Evolutionary conservation across 2,329 filamentous ascomycete species (phyloP).

Genomic region (Basipetospora chlamydospora): DNA sequence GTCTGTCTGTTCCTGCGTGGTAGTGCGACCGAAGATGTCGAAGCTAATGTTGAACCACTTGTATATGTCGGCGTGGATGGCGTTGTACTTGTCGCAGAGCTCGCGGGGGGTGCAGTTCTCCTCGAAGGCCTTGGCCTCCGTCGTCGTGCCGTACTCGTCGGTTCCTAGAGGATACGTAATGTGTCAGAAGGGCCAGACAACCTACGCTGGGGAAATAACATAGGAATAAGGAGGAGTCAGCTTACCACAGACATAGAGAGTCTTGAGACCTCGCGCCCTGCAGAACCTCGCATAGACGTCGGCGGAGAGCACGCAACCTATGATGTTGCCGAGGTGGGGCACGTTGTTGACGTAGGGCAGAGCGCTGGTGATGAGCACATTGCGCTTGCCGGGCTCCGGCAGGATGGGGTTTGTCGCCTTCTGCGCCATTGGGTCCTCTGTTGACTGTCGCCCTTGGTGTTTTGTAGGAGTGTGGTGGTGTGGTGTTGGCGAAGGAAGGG

Average conservation of each 20-base stretch:
- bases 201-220: no score
- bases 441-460: neutral
- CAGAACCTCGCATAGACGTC: slow-evolving; percentile 76
- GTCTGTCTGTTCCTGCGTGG: slow-evolving; percentile 74
- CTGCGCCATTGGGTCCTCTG: neutral
- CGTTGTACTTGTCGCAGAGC: slow-evolving; percentile 86
- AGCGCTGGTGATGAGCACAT: slow-evolving; percentile 84
- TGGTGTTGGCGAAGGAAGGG: neutral
- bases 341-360: slow-evolving; percentile 66
- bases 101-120: slow-evolving; percentile 69
- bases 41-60: slow-evolving; percentile 94
- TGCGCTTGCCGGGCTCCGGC: slow-evolving; percentile 61
- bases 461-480: neutral
- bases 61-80: slow-evolving; percentile 80
- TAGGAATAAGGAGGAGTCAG: neutral
- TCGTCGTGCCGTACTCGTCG: slow-evolving; percentile 92
- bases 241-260: slow-evolving; percentile 60
- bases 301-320: slow-evolving; percentile 75
- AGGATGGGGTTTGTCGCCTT: slow-evolving; percentile 30
- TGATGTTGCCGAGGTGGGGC: slow-evolving; percentile 78
- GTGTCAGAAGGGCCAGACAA: no score
- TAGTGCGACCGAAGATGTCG: slow-evolving; percentile 88
- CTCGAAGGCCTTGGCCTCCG: slow-evolving; percentile 88
- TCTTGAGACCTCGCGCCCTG: slow-evolving; percentile 64
- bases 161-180: slow-evolving; percentile 27